Evolutionary conservation across 257 asterid genomes (phyloP).

Genomic region (Rubia yunnanensis): DNA sequence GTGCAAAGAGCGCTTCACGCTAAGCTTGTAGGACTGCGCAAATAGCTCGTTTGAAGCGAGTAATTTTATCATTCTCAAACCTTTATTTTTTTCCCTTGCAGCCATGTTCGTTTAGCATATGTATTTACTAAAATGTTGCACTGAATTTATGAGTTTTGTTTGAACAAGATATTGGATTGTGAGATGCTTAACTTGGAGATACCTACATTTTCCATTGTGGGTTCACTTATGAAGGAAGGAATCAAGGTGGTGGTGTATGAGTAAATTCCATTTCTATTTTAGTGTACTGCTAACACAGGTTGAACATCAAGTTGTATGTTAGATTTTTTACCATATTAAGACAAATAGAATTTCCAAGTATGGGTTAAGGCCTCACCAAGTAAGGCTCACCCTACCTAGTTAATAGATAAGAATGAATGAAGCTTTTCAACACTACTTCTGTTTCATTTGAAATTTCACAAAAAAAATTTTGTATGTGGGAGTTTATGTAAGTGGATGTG

Average conservation of each 20-base stretch:
- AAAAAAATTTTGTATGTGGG: too few species aligned
- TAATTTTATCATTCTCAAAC: slow-evolving; percentile 15
- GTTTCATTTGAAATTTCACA: too few species aligned
- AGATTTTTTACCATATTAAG: too few species aligned
- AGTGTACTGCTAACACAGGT: too few species aligned
- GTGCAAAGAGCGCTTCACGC: slow-evolving; percentile 62
- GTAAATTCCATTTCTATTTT: slow-evolving; percentile 17
- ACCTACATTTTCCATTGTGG: slow-evolving; percentile 42
- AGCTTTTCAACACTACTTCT: too few species aligned
- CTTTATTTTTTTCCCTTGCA: not conserved
- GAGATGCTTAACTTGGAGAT: slow-evolving; percentile 56
- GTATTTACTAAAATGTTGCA: not conserved
- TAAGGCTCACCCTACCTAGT: too few species aligned
- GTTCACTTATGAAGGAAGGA: slow-evolving; percentile 45
- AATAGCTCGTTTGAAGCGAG: slow-evolving; percentile 66
- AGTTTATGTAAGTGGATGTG: too few species aligned
- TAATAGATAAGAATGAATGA: too few species aligned
- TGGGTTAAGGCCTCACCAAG: too few species aligned
- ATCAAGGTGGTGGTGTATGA: slow-evolving; percentile 54
- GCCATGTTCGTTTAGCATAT: not conserved
- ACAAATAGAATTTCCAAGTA: too few species aligned
- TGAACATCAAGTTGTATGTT: too few species aligned
- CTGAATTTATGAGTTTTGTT: not conserved
- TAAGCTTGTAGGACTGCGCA: slow-evolving; percentile 44
- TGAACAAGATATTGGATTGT: slow-evolving; percentile 43